These are phyloP conservation scores for Daldinia sp. DNA, from an alignment of 2,329 filamentous ascomycete genomes.

Conservation along the genomic window DNA sequence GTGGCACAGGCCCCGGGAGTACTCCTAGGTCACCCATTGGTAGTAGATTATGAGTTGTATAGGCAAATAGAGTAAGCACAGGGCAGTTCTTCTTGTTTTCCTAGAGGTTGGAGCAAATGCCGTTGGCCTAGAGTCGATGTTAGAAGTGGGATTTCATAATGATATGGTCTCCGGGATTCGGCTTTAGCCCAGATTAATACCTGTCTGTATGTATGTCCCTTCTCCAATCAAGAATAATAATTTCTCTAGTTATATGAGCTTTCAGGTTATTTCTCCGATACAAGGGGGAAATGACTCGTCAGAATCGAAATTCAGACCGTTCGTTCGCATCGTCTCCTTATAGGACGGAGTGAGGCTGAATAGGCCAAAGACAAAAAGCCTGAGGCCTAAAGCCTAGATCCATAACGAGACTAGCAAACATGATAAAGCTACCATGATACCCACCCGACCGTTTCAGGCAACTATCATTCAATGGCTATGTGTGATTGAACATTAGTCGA, in stretches of 20 bases:
- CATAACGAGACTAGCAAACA: background rate
- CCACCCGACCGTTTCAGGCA: conserved; percentile 14
- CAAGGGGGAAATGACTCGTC: conserved; percentile 30
- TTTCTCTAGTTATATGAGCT: background rate
- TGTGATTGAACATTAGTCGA: background rate
- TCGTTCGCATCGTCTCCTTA: conserved; percentile 1
- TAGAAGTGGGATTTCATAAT: conserved; percentile 2
- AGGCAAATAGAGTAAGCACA: background rate
- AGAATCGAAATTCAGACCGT: conserved; percentile 6
- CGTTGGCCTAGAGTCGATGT: conserved; percentile 1
- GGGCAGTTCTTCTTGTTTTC: background rate
- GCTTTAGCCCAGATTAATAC: conserved; percentile 10
- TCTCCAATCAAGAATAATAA: conserved; percentile 4
- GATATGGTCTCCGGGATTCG: conserved; percentile 14
- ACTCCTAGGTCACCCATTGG: conserved; percentile 15
- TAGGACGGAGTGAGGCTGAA: conserved; percentile 28
- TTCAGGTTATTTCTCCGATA: conserved; percentile 25
- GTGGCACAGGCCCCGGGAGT: conserved; percentile 10
- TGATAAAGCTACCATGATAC: conserved; percentile 3
- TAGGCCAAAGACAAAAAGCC: background rate
- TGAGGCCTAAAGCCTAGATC: conserved; percentile 10
- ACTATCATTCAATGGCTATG: conserved; percentile 5
- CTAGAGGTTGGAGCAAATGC: background rate
- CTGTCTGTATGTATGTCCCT: background rate
- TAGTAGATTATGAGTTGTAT: background rate